Evolutionary conservation across 1,284 basidiomycete genomes (phyloP).

Genomic region (Pterulicium gracile): DNA sequence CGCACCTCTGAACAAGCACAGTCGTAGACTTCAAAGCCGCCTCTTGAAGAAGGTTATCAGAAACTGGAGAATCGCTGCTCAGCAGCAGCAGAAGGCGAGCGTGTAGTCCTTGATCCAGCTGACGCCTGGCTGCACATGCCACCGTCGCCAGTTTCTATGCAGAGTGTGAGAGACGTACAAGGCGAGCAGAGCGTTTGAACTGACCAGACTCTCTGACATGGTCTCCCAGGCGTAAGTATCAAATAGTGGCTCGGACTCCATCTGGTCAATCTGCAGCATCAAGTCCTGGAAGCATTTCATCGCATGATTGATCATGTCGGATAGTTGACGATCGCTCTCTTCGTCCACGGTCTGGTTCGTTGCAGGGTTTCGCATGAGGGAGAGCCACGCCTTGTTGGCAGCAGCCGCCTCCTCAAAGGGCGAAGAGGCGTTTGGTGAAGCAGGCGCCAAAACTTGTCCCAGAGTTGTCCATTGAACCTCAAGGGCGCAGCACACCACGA

Average conservation of each 20-base stretch:
- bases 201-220: conserved; percentile 72
- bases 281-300: conserved; percentile 69
- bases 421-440: conserved; percentile 19
- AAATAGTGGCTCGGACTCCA: conserved; percentile 65
- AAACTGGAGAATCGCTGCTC: conserved; percentile 73
- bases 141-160: conserved; percentile 79
- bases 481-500: conserved; percentile 77
- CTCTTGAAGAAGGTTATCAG: conserved; percentile 75
- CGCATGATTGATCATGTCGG: conserved; percentile 42
- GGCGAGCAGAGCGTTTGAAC: conserved; percentile 13
- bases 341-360: conserved; percentile 28
- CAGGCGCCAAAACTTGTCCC: conserved; percentile 60
- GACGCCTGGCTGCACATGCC: conserved; percentile 65
- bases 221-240: conserved; percentile 86
- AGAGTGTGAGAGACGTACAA: conserved; percentile 2
- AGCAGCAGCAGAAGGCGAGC: conserved; percentile 66
- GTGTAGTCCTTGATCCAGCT: conserved; percentile 64
- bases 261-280: conserved; percentile 63
- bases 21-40: conserved; percentile 76
- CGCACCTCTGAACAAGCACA: conserved; percentile 74
- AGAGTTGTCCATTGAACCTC: conserved; percentile 79
- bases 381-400: conserved; percentile 71
- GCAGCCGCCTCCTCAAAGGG: conserved; percentile 61
- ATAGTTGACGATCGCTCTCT: conserved; percentile 31
- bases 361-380: conserved; percentile 44